A percentile compares a stretch with the other conserved stretches of the same genome.
These are phyloP conservation scores for Aspergillus sp. DNA, from an alignment of 2,329 filamentous ascomycete genomes.

Conservation along the genomic window DNA sequence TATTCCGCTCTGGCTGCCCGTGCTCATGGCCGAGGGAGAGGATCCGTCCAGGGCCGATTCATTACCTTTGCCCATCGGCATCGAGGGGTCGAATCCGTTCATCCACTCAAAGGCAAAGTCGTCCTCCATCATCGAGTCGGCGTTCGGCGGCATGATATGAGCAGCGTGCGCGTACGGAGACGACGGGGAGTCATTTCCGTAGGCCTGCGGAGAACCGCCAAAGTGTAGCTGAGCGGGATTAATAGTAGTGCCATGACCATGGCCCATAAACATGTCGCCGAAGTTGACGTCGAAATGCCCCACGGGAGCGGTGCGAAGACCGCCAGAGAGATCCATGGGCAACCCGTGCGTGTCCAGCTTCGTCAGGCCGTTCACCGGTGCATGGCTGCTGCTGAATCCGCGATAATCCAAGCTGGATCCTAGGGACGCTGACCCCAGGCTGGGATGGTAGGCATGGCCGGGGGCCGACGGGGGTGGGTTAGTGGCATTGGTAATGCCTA, in stretches of 20 bases:
- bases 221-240: slow-evolving; percentile 75
- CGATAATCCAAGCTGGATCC: slow-evolving; percentile 62
- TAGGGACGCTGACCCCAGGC: slow-evolving; percentile 64
- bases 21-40: slow-evolving; percentile 94
- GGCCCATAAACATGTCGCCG: slow-evolving; percentile 68
- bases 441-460: slow-evolving; percentile 69
- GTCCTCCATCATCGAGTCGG: slow-evolving; percentile 58
- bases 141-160: slow-evolving; percentile 55
- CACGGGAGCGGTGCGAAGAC: slow-evolving; percentile 76
- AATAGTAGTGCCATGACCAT: slow-evolving; percentile 58
- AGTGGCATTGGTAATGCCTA: slow-evolving; percentile 58
- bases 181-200: slow-evolving; percentile 40
- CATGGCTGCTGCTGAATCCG: slow-evolving; percentile 56
- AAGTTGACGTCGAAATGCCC: slow-evolving; percentile 72
- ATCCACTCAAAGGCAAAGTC: slow-evolving; percentile 85
- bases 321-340: slow-evolving; percentile 64
- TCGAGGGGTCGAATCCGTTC: slow-evolving; percentile 75
- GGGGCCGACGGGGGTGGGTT: slow-evolving; percentile 24
- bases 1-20: slow-evolving; percentile 74
- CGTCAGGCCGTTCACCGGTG: slow-evolving; percentile 66
- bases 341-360: slow-evolving; percentile 80
- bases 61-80: slow-evolving; percentile 67
- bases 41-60: slow-evolving; percentile 88
- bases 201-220: slow-evolving; percentile 67
- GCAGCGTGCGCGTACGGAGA: slow-evolving; percentile 43